Evolutionary conservation across 2,329 filamentous ascomycete species (phyloP).

Genomic region (Periconia sp.): DNA sequence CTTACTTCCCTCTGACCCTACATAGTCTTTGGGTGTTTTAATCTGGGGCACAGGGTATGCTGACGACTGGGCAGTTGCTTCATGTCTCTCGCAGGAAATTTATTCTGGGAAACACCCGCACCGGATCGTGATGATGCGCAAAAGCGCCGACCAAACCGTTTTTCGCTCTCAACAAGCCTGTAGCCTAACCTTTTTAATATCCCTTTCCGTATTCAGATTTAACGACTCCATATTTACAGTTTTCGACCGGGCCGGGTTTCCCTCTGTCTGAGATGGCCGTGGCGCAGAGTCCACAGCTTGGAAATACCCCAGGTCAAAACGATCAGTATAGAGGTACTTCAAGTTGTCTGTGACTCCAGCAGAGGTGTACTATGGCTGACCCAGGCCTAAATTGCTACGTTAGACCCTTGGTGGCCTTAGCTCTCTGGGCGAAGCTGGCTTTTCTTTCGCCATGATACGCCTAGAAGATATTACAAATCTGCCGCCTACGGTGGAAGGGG

Average conservation of each 20-base stretch:
- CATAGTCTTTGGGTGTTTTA: slow-evolving; percentile 14
- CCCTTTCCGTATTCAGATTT: slow-evolving; percentile 12
- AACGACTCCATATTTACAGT: slow-evolving; percentile 13
- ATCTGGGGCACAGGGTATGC: slow-evolving; percentile 16
- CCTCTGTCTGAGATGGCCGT: slow-evolving; percentile 16
- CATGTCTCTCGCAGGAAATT: slow-evolving; percentile 12
- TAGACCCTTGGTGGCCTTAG: slow-evolving; percentile 7
- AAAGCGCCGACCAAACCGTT: slow-evolving; percentile 8
- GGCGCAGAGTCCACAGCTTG: slow-evolving; percentile 10
- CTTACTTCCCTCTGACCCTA: slow-evolving; percentile 1
- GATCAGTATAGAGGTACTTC: slow-evolving; percentile 18
- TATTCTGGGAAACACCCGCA: slow-evolving; percentile 7
- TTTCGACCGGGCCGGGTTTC: slow-evolving; percentile 9
- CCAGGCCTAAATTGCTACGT: neutral
- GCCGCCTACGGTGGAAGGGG: slow-evolving; percentile 8
- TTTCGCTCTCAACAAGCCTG: slow-evolving; percentile 6
- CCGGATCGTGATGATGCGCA: slow-evolving; percentile 13
- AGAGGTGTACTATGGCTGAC: too few relatives aligned
- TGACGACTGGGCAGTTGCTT: too few relatives aligned
- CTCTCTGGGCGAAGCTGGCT: slow-evolving; percentile 6
- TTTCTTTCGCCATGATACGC: slow-evolving; percentile 3
- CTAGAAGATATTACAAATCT: slow-evolving; percentile 13
- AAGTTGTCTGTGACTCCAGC: too few relatives aligned
- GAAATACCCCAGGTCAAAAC: slow-evolving; percentile 12
- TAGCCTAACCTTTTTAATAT: slow-evolving; percentile 22